A percentile compares a stretch with the other conserved stretches of the same genome.
phyloP scores from a whole-genome alignment of 352 stramenopile species.

The Globisporangium spinosum region DNA sequence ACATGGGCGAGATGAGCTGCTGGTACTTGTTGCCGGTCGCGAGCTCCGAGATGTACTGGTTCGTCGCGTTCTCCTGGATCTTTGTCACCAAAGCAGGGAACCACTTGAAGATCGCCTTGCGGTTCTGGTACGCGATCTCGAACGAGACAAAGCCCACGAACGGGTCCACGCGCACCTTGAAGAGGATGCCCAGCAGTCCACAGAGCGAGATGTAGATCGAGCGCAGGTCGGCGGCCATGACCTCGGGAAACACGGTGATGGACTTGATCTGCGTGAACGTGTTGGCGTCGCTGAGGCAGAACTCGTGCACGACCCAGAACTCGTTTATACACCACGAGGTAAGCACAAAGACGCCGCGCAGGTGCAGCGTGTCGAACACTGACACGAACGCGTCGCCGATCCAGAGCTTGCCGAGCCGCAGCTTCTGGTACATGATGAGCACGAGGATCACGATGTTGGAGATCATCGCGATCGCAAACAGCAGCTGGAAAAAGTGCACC shows the following conservation, averaged over 20 bases:
- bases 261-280: conserved; percentile 17
- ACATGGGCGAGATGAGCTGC: conserved; percentile 11
- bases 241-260: conserved; percentile 23
- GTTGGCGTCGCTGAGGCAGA: conserved; percentile 35
- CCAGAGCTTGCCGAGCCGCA: conserved; percentile 33
- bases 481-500: conserved; percentile 42
- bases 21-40: conserved; percentile 5
- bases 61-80: neutral
- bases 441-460: conserved; percentile 32
- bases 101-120: conserved; percentile 7
- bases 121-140: conserved; percentile 3
- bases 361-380: conserved; percentile 31
- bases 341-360: conserved; percentile 33
- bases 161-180: conserved; percentile 12
- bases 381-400: conserved; percentile 37
- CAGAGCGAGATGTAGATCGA: conserved; percentile 11
- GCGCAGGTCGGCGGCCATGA: conserved; percentile 34
- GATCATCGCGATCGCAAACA: conserved; percentile 33
- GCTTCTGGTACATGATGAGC: conserved; percentile 31
- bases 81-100: neutral
- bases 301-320: conserved; percentile 43
- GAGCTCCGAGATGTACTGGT: conserved; percentile 8
- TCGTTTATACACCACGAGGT: conserved; percentile 37
- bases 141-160: conserved; percentile 8
- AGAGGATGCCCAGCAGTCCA: conserved; percentile 2